A percentile compares a stretch with the other conserved stretches of the same genome.
Evolutionary conservation across 768 basidiomycete genomes (phyloP).

Genomic region (Termitomyces sp.): DNA sequence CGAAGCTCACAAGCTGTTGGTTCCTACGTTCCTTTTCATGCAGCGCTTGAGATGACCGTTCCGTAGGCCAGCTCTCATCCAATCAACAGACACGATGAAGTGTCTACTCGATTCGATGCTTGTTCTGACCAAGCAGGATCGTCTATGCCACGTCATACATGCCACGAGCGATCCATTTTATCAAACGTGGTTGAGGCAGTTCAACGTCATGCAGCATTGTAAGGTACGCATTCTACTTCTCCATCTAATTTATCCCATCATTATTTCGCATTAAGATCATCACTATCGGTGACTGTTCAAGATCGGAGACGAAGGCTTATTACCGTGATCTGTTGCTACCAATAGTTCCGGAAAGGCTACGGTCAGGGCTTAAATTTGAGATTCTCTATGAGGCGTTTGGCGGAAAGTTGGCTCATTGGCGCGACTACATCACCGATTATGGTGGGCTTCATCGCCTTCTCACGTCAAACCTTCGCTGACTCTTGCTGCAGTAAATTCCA

Average conservation of each 20-base stretch:
- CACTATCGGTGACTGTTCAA: conserved; percentile 76
- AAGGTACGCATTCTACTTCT: conserved; percentile 37
- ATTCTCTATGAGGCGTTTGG: conserved; percentile 74
- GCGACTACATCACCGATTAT: conserved; percentile 75
- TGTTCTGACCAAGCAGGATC: conserved; percentile 82
- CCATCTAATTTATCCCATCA: neutral
- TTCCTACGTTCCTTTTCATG: neutral
- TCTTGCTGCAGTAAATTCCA: conserved; percentile 53
- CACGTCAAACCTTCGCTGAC: neutral
- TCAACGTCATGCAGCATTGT: conserved; percentile 80
- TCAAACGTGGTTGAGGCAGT: conserved; percentile 75
- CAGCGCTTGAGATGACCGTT: neutral
- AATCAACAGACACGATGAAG: conserved; percentile 79
- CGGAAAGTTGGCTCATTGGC: conserved; percentile 80
- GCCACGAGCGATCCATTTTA: conserved; percentile 84
- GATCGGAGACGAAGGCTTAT: conserved; percentile 61
- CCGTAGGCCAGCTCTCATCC: conserved; percentile 66
- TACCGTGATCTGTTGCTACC: conserved; percentile 62
- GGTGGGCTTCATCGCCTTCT: conserved; percentile 29
- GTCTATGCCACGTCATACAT: conserved; percentile 79
- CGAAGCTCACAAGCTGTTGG: conserved; percentile 80
- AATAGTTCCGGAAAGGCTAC: conserved; percentile 62
- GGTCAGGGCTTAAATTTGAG: conserved; percentile 58
- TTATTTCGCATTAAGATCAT: conserved; percentile 44
- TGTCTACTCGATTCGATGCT: conserved; percentile 81